Conservation (phyloP, 2,329 filamentous ascomycete species). For the Colletotrichum sublineola region DNA sequence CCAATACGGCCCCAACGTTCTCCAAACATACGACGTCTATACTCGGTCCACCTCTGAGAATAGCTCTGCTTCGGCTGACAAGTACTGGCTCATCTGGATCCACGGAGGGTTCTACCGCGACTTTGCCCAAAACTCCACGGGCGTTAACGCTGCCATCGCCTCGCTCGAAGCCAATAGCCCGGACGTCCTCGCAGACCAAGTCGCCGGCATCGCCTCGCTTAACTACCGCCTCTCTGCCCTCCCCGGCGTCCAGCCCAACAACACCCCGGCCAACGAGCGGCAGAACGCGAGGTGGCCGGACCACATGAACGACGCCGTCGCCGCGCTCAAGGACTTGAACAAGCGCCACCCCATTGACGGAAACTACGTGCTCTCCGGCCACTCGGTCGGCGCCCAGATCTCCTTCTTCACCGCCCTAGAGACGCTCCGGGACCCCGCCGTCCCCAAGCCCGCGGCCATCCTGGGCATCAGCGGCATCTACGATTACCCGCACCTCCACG, state of each 20-base stretch:
- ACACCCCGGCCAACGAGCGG: slow-evolving; percentile 23
- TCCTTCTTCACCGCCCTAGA: slow-evolving; percentile 22
- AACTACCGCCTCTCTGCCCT: slow-evolving; percentile 34
- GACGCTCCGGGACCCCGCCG: slow-evolving; percentile 8
- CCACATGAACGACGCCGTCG: slow-evolving; percentile 26
- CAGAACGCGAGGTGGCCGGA: slow-evolving; percentile 36
- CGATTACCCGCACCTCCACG: slow-evolving; percentile 68
- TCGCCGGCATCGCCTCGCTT: slow-evolving; percentile 29
- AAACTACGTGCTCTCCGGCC: slow-evolving; percentile 28
- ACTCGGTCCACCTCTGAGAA: not conserved
- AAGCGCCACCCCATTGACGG: slow-evolving; percentile 18
- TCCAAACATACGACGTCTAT: slow-evolving; percentile 33
- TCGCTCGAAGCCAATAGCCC: slow-evolving; percentile 25
- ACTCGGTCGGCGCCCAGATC: slow-evolving; percentile 37
- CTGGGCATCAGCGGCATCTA: slow-evolving; percentile 76
- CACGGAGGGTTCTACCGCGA: slow-evolving; percentile 37
- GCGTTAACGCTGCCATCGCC: slow-evolving; percentile 23
- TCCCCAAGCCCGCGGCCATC: slow-evolving; percentile 60
- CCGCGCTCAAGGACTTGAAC: slow-evolving; percentile 30
- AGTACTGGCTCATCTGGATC: slow-evolving; percentile 34
- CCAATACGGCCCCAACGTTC: slow-evolving; percentile 28
- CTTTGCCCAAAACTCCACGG: slow-evolving; percentile 31
- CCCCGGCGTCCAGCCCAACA: slow-evolving; percentile 32
- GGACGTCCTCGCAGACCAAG: not conserved
- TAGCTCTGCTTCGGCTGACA: not conserved